phyloP scores from a whole-genome alignment of 345 rosid species.

The Dipteronia sinensis region DNA sequence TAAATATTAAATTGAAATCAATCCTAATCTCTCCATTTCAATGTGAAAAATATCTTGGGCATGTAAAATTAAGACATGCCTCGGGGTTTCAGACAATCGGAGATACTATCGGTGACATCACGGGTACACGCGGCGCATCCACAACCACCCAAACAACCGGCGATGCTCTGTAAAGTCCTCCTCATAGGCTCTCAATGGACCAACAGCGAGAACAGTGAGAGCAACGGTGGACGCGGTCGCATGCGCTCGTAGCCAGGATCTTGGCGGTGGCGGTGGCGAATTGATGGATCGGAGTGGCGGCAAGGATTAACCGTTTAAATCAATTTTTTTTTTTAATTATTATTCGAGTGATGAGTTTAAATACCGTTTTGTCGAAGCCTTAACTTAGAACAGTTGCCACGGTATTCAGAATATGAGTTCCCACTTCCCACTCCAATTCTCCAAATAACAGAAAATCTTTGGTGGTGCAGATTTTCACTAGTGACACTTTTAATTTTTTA shows the following conservation, averaged over 20 bases:
- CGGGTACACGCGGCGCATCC: constrained; percentile 29
- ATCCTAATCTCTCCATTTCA: constrained; percentile 21
- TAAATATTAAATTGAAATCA: neutral
- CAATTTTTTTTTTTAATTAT: too few species aligned
- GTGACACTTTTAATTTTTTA: too few species aligned
- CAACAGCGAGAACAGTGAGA: neutral
- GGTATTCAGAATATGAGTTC: too few species aligned
- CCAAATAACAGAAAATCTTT: too few species aligned
- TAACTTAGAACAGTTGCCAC: too few species aligned
- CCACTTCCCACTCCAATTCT: too few species aligned
- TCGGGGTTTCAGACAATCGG: constrained; percentile 22
- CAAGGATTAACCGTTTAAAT: constrained; percentile 23
- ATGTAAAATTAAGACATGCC: constrained; percentile 13
- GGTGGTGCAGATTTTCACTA: too few species aligned
- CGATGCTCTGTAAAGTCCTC: constrained; percentile 37
- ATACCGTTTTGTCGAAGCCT: too few species aligned
- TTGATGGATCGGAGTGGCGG: constrained; percentile 20
- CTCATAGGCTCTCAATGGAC: constrained; percentile 38
- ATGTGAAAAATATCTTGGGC: neutral
- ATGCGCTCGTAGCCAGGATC: neutral
- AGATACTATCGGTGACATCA: constrained; percentile 13
- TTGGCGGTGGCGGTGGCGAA: neutral
- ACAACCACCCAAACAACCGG: constrained; percentile 37
- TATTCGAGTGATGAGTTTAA: too few species aligned
- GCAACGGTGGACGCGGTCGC: neutral